Evolutionary conservation across 306 rosid genomes (phyloP), one percentile per base, ranked within the genome.

Genomic region (Spatholobus suberectus): DNA sequence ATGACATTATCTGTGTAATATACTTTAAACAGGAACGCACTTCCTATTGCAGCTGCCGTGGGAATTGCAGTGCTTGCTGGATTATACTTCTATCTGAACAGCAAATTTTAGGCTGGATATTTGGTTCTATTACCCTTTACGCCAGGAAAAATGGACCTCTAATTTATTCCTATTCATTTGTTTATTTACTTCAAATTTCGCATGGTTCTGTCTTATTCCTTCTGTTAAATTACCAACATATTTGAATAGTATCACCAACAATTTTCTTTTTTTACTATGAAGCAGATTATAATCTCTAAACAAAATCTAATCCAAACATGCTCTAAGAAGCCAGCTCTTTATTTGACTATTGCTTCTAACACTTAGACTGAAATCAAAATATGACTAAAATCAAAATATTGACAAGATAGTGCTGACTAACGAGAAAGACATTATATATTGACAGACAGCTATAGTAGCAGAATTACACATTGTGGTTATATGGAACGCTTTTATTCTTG

Each of bases 11-110:
- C 41, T 65, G 0, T 70, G 7, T 14, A 14, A 43, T 59, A 52
- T 34, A 6, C 40, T 15, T 78, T 83, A 83, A 40, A 71, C 90
- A 95, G 98, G 90, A 89, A 88, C 76, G 90, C 90, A 46, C 89
- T 93, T 66, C 98, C 99, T 11, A 80, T 92, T 79, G 94, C 94
- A 58, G 55, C 85, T 61, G 98, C 73, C 3, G 93, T 92, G 49
- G 99, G 96, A 88, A 57, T 88, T 71, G 93, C 77, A 61, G 98
- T 85, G 71, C 96, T 96, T 5, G 96, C 81, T 38, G 99, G 90
- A 61, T 80, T 96, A 79, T 93, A 89, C 92, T 90, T 92, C 74
- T 90, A 93, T 86, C 82, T 95, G 26, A 95, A 90, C 87, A 79
- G 5, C 89, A 81, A 47, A 78, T 79, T 54, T 70, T 90, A 84